Conservation (phyloP, 2,329 filamentous ascomycete genomes). For the Ceratocystiopsis brevicomis region DNA sequence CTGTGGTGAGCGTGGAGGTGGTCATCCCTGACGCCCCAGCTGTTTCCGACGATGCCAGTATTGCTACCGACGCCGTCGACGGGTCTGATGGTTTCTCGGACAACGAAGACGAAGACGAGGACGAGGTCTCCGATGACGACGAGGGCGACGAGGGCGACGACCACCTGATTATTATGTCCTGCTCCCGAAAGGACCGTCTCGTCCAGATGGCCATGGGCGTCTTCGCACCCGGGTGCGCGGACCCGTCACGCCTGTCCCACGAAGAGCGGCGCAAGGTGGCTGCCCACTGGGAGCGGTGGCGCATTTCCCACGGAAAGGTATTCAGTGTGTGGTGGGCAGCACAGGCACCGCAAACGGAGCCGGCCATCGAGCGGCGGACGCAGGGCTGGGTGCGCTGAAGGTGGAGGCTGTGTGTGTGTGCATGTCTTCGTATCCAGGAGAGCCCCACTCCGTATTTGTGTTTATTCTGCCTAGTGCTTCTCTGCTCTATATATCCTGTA, state of each 20-base stretch:
- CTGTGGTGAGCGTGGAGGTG: no score
- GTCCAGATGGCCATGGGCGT: no score
- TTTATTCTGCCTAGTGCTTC: background rate
- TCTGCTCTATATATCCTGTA: background rate
- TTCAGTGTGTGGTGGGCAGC: constrained; percentile 7
- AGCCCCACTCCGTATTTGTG: background rate
- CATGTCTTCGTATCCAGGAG: background rate
- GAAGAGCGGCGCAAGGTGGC: background rate
- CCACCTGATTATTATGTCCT: no score
- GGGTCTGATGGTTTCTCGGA: no score
- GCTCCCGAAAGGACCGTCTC: no score
- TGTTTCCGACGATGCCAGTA: no score
- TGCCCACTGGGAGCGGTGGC: constrained; percentile 5
- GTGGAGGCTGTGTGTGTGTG: background rate
- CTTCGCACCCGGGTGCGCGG: no score
- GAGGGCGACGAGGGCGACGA: no score
- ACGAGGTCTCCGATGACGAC: no score
- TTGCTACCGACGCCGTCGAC: no score
- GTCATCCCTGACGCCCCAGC: no score
- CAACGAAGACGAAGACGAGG: no score
- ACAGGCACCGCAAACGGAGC: constrained; percentile 4
- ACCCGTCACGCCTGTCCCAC: background rate
- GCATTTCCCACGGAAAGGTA: background rate
- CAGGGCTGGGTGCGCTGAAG: background rate
- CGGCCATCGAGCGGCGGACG: background rate